phyloP scores from a whole-genome alignment of 345 rosid species.

The Angophora floribunda region DNA sequence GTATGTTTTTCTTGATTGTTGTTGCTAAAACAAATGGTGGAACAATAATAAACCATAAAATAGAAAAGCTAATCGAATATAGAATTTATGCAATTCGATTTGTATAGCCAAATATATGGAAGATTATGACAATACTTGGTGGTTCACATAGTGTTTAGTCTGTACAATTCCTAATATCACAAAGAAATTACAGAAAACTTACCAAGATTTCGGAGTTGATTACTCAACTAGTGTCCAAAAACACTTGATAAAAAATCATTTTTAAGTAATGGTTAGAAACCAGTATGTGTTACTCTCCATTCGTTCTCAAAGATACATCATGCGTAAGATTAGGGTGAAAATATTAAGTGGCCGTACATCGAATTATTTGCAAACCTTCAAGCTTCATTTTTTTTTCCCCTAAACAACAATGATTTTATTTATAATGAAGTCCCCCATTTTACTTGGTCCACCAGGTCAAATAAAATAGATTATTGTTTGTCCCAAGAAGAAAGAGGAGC shows the following conservation, averaged over 20 bases:
- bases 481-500: neutral
- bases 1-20: neutral
- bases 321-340: neutral
- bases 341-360: neutral
- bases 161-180: too few relatives aligned
- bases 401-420: too few relatives aligned
- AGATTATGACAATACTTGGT: fast-evolving
- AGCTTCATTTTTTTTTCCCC: neutral
- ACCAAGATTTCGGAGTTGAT: too few relatives aligned
- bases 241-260: neutral
- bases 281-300: too few relatives aligned
- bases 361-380: neutral
- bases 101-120: too few relatives aligned
- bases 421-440: neutral
- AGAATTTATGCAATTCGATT: too few relatives aligned
- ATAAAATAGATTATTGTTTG: too few relatives aligned
- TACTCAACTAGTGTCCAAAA: neutral
- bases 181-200: too few relatives aligned
- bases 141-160: neutral
- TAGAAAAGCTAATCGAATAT: too few relatives aligned
- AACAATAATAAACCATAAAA: too few relatives aligned
- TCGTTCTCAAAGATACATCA: neutral
- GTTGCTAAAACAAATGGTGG: neutral
- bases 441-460: neutral
- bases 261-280: too few relatives aligned